phyloP scores from a whole-genome alignment of 1,284 basidiomycete species.

The Fomitopsis betulina region DNA sequence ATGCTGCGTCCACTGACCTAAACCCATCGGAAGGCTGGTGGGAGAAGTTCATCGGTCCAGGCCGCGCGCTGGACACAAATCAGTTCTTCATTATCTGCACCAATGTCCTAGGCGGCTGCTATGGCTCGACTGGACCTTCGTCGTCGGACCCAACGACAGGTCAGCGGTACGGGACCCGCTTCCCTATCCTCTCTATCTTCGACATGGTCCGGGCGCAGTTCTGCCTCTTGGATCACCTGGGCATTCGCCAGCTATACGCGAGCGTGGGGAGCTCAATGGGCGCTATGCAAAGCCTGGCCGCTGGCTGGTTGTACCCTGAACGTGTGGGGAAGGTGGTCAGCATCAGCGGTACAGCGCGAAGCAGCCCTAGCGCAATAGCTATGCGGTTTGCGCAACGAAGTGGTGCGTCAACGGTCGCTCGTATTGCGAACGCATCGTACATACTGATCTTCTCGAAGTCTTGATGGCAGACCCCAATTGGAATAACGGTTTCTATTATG shows the following conservation, averaged over 20 bases:
- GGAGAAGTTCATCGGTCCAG: slow-evolving; percentile 97
- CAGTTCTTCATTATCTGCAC: slow-evolving; percentile 94
- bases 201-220: slow-evolving; percentile 98
- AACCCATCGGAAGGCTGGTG: slow-evolving; percentile 94
- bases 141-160: slow-evolving; percentile 68
- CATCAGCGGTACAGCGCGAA: slow-evolving; percentile 92
- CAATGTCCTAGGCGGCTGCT: slow-evolving; percentile 97
- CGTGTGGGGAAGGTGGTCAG: slow-evolving; percentile 87
- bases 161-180: slow-evolving; percentile 82
- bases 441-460: slow-evolving; percentile 43
- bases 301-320: slow-evolving; percentile 89
- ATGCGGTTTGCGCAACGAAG: slow-evolving; percentile 96
- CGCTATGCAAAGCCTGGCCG: slow-evolving; percentile 96
- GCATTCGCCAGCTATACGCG: slow-evolving; percentile 85
- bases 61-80: slow-evolving; percentile 90
- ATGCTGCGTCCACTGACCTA: slow-evolving; percentile 80
- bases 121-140: slow-evolving; percentile 93
- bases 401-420: slow-evolving; percentile 47
- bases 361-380: slow-evolving; percentile 88
- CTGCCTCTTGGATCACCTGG: slow-evolving; percentile 79
- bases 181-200: slow-evolving; percentile 91
- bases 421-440: slow-evolving; percentile 3
- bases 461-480: slow-evolving; percentile 99
- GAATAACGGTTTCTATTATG: slow-evolving; percentile 99
- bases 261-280: slow-evolving; percentile 96